phyloP scores from a whole-genome alignment of 768 basidiomycete genomes.

The Trametes villosa region DNA sequence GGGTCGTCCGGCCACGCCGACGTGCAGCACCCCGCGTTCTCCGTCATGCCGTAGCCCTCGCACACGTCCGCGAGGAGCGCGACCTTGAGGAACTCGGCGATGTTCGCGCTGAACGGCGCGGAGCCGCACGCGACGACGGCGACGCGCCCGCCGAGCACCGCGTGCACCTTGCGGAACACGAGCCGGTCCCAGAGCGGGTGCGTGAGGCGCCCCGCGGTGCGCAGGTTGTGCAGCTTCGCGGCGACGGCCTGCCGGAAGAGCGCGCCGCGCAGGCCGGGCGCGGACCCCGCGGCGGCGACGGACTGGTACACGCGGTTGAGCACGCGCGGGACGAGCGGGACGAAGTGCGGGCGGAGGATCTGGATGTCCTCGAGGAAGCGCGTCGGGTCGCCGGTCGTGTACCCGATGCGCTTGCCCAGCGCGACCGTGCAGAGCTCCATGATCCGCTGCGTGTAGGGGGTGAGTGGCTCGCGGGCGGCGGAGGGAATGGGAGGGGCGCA shows the following conservation, averaged over 20 bases:
- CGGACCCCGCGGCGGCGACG: conserved; percentile 68
- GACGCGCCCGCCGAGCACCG: conserved; percentile 85
- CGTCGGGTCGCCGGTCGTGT: conserved; percentile 85
- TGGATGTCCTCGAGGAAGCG: conserved; percentile 91
- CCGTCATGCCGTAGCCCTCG: conserved; percentile 94
- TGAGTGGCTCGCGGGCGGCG: background rate
- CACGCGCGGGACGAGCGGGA: conserved; percentile 88
- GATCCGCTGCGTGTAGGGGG: conserved; percentile 47
- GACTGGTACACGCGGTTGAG: conserved; percentile 86
- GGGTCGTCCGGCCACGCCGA: conserved; percentile 64
- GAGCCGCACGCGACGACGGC: conserved; percentile 74
- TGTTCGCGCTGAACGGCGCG: conserved; percentile 85
- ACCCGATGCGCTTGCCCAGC: conserved; percentile 76
- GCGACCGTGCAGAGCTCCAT: conserved; percentile 59
- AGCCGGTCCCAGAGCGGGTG: conserved; percentile 90
- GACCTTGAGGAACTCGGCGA: conserved; percentile 90
- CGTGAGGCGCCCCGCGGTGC: conserved; percentile 65
- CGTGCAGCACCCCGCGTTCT: conserved; percentile 70
- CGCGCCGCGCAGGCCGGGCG: conserved; percentile 80
- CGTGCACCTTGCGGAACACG: conserved; percentile 89
- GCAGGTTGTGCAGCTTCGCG: conserved; percentile 73
- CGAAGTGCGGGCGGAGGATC: conserved; percentile 79
- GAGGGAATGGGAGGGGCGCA: background rate
- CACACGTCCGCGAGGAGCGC: conserved; percentile 72
- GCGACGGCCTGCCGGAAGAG: conserved; percentile 81